Percentiles rank a stretch among this genome's conserved stretches.
These are phyloP conservation scores for Yamadazyma kanchanaburiensis DNA, from an alignment of 1,139 yeast species.

Conservation along the genomic window DNA sequence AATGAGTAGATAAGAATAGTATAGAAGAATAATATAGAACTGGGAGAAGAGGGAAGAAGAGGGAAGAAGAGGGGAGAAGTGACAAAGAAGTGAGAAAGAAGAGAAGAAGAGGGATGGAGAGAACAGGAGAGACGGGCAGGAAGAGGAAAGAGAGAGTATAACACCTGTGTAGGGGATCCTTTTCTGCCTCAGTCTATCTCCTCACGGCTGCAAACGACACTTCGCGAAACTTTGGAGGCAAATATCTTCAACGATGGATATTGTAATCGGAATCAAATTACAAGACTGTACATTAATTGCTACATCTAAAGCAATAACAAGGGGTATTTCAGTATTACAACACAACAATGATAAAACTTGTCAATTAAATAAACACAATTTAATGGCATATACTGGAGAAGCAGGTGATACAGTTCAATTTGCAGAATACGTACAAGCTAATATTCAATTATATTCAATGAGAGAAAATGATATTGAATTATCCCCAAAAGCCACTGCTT, in stretches of 20 bases:
- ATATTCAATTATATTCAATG: constrained; percentile 82
- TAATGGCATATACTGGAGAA: constrained; percentile 92
- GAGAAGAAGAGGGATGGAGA: no score
- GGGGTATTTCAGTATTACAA: constrained; percentile 90
- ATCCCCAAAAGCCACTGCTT: constrained; percentile 80
- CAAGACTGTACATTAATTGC: constrained; percentile 81
- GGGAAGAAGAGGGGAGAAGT: no score
- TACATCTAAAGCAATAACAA: constrained; percentile 88
- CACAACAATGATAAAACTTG: constrained; percentile 88
- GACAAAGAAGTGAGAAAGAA: no score
- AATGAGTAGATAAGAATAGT: no score
- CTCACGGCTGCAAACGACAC: no score
- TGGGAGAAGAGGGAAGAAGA: no score
- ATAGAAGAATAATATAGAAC: no score
- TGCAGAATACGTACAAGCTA: constrained; percentile 92
- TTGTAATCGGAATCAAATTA: constrained; percentile 81
- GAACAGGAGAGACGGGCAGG: no score
- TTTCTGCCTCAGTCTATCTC: no score
- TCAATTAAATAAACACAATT: constrained; percentile 66
- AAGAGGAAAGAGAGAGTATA: no score
- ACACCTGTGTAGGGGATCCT: no score
- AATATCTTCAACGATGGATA: constrained; percentile 58
- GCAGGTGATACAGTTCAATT: constrained; percentile 97
- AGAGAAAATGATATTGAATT: constrained; percentile 78
- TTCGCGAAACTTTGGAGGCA: not conserved